Conservation (phyloP, 2,329 filamentous ascomycete species). For the Penicillium capsulatum region DNA sequence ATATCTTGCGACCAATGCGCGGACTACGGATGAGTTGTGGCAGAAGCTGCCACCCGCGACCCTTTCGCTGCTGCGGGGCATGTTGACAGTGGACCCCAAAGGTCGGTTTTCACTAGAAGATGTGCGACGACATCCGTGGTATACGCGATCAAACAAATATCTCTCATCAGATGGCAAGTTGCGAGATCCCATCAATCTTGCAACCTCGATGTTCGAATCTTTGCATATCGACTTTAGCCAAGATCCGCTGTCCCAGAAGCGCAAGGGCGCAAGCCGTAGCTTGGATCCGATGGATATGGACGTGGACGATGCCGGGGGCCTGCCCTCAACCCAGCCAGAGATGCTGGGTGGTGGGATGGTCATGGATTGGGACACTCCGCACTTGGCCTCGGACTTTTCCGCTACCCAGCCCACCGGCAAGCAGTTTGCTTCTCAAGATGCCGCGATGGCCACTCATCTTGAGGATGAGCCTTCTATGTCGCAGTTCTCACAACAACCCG, state of each 20-base stretch:
- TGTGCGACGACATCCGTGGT: slow-evolving; percentile 91
- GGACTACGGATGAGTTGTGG: slow-evolving; percentile 83
- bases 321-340: slow-evolving; percentile 84
- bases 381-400: slow-evolving; percentile 45
- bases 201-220: slow-evolving; percentile 91
- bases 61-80: slow-evolving; percentile 79
- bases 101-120: slow-evolving; percentile 80
- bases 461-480: slow-evolving; percentile 77
- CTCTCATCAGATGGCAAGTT: slow-evolving; percentile 70
- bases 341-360: slow-evolving; percentile 67
- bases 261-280: slow-evolving; percentile 34
- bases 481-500: slow-evolving; percentile 77
- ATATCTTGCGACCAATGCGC: slow-evolving; percentile 74
- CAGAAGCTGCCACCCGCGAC: slow-evolving; percentile 67
- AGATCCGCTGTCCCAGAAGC: slow-evolving; percentile 52
- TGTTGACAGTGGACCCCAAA: slow-evolving; percentile 76
- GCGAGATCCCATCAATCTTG: slow-evolving; percentile 74
- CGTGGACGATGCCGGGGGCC: slow-evolving; percentile 41
- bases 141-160: slow-evolving; percentile 74
- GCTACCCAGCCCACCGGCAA: slow-evolving; percentile 47
- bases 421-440: slow-evolving; percentile 32
- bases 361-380: slow-evolving; percentile 85
- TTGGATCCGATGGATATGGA: slow-evolving; percentile 61
- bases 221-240: slow-evolving; percentile 83
- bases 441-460: slow-evolving; percentile 58